Conservation (phyloP, 176 grass and related monocot species). For the Panicum miliaceum region DNA sequence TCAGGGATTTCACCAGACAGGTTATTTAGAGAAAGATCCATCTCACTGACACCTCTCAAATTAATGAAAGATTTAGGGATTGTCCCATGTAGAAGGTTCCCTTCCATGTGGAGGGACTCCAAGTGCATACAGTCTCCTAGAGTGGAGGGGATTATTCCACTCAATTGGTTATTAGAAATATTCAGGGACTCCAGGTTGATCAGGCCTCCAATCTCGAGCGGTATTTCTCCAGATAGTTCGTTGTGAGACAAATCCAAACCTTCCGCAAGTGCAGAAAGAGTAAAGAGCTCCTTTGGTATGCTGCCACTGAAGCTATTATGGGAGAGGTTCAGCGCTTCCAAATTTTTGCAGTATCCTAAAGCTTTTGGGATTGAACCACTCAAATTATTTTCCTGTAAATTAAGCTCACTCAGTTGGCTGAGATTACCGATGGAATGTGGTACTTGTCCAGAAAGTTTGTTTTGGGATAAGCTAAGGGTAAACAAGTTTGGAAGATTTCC, state of each 20-base stretch:
- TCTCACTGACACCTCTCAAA: not conserved
- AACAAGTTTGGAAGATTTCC: slow-evolving; percentile 26
- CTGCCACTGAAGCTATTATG: slow-evolving; percentile 32
- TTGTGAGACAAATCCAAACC: slow-evolving; percentile 36
- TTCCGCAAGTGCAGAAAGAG: slow-evolving; percentile 25
- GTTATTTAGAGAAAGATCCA: slow-evolving; percentile 47
- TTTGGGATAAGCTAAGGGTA: not conserved
- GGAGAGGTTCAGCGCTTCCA: slow-evolving; percentile 17
- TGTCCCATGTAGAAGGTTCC: slow-evolving; percentile 36
- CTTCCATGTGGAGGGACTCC: slow-evolving; percentile 22
- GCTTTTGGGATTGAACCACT: slow-evolving; percentile 21
- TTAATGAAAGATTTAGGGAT: slow-evolving; percentile 32
- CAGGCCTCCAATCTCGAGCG: slow-evolving; percentile 20
- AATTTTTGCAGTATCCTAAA: slow-evolving; percentile 28
- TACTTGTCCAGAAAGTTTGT: slow-evolving; percentile 45
- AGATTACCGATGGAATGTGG: slow-evolving; percentile 50
- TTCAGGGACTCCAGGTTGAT: not conserved
- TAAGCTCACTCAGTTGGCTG: slow-evolving; percentile 20
- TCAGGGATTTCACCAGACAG: slow-evolving; percentile 42
- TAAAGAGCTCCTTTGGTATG: slow-evolving; percentile 36
- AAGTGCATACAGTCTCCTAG: slow-evolving; percentile 33
- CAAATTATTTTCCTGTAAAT: slow-evolving; percentile 33
- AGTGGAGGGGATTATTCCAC: slow-evolving; percentile 29
- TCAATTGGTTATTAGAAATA: slow-evolving; percentile 35
- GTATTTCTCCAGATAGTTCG: slow-evolving; percentile 31